Evolutionary conservation across 768 basidiomycete genomes (phyloP), one percentile per base, ranked within the genome.

Genomic region (Trametes maxima): DNA sequence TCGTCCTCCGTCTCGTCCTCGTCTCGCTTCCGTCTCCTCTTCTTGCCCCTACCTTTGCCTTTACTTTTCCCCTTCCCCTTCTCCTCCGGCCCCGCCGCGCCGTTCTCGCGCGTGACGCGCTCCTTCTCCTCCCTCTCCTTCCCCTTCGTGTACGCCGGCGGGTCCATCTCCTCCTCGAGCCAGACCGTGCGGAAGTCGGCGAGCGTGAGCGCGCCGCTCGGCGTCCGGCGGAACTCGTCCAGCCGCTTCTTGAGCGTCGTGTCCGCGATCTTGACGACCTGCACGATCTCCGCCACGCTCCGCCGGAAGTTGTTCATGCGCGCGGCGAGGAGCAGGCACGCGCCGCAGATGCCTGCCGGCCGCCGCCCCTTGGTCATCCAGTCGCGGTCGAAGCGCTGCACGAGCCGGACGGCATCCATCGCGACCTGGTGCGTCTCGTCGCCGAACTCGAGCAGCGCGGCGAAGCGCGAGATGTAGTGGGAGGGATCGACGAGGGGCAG

Each of bases 201-300:
- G 53, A 99, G 78, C 1, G 94, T 95, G 68, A 98, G 75, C 39
- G 82, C 80, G 13, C 92, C 94, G 68, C 90, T 93, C 0, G 89
- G 87, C 1, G 95, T 98, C 66, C 84, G 85, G 71, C 88, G 92
- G 80, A 99, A 99, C 76, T 99, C 97, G 24, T 95, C 91, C 16
- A 99, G 78, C 17, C 97, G 85, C 74, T 96, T 98, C 76, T 88
- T 87, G 44, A 99, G 76, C 3, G 97, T 99, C 12, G 87, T 88
- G 69, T 98, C 95, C n/a, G 95, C 94, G 66, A 98, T 97, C 77
- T 98, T 99, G 66, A 98, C 97, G 16, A 99, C 95, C 71, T 99
- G 97, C 19, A 98, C 95, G 48, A 99, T 91, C 74, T 99, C 97
- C 70, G 95, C 92, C 12, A 98, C 82, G 24, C 89, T 92, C 47